A percentile compares a stretch with the other conserved stretches of the same genome.
phyloP scores from a whole-genome alignment of 345 rosid genomes.

The Eucalyptus leucophloia region DNA sequence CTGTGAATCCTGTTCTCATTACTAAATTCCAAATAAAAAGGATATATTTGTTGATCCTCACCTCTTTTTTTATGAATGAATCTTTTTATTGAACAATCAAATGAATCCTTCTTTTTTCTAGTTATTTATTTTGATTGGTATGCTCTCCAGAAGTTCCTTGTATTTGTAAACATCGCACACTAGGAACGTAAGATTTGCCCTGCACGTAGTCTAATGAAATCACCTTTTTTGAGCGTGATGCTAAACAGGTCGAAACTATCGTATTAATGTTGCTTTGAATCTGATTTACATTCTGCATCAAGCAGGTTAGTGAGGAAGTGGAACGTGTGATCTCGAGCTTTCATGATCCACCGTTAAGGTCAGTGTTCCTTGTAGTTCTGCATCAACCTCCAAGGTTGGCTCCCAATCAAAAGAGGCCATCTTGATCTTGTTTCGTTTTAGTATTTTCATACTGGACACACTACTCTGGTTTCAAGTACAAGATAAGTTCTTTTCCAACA shows the following conservation, averaged over 20 bases:
- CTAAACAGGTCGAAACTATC: background rate
- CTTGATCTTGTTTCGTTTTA: background rate
- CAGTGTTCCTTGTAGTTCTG: background rate
- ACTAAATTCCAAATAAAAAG: no score
- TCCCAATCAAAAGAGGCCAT: background rate
- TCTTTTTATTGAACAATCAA: background rate
- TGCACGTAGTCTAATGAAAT: background rate
- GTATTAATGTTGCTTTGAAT: background rate
- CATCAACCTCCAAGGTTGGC: background rate
- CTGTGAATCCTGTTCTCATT: no score
- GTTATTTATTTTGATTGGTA: background rate
- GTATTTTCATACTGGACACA: background rate
- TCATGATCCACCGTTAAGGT: background rate
- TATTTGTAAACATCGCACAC: background rate
- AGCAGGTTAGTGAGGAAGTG: constrained; percentile 2
- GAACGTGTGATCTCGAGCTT: background rate
- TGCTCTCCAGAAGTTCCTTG: background rate
- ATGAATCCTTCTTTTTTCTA: background rate
- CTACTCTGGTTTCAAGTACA: background rate
- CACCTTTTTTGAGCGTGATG: background rate
- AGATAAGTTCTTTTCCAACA: background rate
- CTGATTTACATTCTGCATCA: background rate
- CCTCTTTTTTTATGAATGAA: no score
- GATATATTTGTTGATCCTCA: no score
- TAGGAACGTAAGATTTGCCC: background rate